Base-by-base conservation (phyloP, 139 green algal species). In the Chlamydomonas incerta region DNA sequence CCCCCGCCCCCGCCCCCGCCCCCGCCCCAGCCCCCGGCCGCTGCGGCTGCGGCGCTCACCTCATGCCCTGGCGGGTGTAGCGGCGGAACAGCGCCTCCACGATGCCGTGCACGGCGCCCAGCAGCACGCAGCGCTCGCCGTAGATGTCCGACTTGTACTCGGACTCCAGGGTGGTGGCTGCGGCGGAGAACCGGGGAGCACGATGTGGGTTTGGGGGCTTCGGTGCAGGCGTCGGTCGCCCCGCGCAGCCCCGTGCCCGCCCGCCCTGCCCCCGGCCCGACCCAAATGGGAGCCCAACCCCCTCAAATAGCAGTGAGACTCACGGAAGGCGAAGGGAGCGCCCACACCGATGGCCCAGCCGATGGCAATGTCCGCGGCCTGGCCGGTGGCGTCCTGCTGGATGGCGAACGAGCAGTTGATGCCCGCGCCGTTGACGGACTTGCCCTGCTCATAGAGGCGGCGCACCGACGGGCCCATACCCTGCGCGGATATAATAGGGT, bases 131-230 rank as follows among this genome's bases (percentile, higher is more conserved):
- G 86, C 97, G 95, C 95, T 99, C 98, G 87, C 98, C 98, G 86
- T 99, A 99, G 92, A 99, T 99, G 94, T 99, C 98, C 23, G 88
- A 96, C 93, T 98, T 92, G 96, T 99, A 99, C 94, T 99, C 98
- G 65, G 89, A 95, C 93, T 99, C 98, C 81, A 99, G 94, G 18
- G 98, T 99, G 71, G 98, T 99, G 74, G 84, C 89, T 94, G 83
- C 47, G 58, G 8, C 29, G 58, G 11, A 3, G 50, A 52, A 14
- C 21, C 18, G 47, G 29, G 58, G 11, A 67, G 31, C 52, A 82
- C 17, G 75, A 29, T 46, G 41, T 50, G 41, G 41, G 41, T 50
- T 10, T 4, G 31, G 35, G 10, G 15, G 46, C 23, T 17, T 14
- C 23, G 52, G 52, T 60, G 52, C 52, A n/a, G n/a, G n/a, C n/a